These are phyloP conservation scores for Xylariaceae sp. DNA, from an alignment of 2,329 filamentous ascomycete species.

Conservation along the genomic window DNA sequence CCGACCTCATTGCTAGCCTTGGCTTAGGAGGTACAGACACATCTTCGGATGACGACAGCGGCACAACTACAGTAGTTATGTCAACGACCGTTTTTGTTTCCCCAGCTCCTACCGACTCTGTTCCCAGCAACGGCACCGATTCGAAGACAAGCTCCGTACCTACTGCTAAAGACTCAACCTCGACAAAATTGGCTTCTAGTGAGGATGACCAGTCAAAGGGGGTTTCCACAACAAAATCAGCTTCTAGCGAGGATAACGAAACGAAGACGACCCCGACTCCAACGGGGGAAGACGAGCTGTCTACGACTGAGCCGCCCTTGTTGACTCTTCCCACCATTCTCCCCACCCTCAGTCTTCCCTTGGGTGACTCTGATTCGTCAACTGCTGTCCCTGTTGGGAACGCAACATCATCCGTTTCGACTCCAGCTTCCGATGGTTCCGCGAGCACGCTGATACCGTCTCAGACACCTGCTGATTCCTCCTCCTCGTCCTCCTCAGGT, in stretches of 20 bases:
- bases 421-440: background rate
- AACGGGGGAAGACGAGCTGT: constrained; percentile 23
- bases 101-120: constrained; percentile 15
- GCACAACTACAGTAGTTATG: constrained; percentile 22
- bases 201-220: too few species aligned
- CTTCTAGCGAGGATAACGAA: constrained; percentile 21
- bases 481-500: constrained; percentile 35
- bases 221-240: background rate
- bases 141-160: constrained; percentile 4
- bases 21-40: constrained; percentile 15
- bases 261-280: constrained; percentile 19
- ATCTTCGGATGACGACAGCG: constrained; percentile 17
- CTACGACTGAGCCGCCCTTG: constrained; percentile 23
- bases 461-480: background rate
- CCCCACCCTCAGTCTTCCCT: constrained; percentile 27
- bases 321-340: constrained; percentile 32
- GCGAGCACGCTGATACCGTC: background rate
- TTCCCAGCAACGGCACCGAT: constrained; percentile 1
- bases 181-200: background rate
- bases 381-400: constrained; percentile 12
- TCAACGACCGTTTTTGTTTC: constrained; percentile 21
- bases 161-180: constrained; percentile 12
- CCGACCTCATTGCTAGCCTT: constrained; percentile 37
- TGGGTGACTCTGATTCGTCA: constrained; percentile 1
- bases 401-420: constrained; percentile 15